Evolutionary conservation across 306 rosid genomes (phyloP), one percentile per base, ranked within the genome.

Genomic region (Amphicarpaea edgeworthii): DNA sequence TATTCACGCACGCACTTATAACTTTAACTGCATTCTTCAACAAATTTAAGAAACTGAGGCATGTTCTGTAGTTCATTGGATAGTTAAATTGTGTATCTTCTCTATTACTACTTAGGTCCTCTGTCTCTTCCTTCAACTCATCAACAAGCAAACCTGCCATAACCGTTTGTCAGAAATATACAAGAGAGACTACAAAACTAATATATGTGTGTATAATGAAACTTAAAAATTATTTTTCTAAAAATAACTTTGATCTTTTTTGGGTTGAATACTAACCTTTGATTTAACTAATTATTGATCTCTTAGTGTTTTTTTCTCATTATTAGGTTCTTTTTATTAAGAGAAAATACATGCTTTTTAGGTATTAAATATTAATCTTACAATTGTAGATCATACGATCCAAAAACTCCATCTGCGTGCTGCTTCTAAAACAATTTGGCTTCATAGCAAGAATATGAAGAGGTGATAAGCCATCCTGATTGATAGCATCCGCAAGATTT

Each of bases 391-490:
- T 47, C 66, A 74, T 45, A 58, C 16, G 12, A 49, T 80, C 72
- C 24, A 16, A 12, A 16, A 51, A 24, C 58, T 68, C 65, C 80
- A 80, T 66, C 60, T 12, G 28, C 0, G 80, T 74, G 68, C 84
- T 68, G 51, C 84, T 81, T 49, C 7, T 60, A 12, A 75, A 81
- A 64, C 72, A 67, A 32, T 20, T 68, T 38, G 80, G 84, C 67
- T 81, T 81, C 65, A 32, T 47, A 41, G 84, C 80, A 47, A 81
- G 84, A 30, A 81, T 19, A 50, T 81, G 84, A 15, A 81, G 80
- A 49, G 84, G 77, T 16, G 80, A 75, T 8, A 17, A 47, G 0
- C 84, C 84, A 17, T 75, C 60, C 30, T 68, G 67, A 28, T 81
- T 75, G 6, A 26, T 12, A 17, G 21, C 51, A 20, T 38, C 59